A percentile compares a stretch with the other conserved stretches of the same genome.
phyloP scores from a whole-genome alignment of 2,329 filamentous ascomycete species.

The Curvularia sp. region DNA sequence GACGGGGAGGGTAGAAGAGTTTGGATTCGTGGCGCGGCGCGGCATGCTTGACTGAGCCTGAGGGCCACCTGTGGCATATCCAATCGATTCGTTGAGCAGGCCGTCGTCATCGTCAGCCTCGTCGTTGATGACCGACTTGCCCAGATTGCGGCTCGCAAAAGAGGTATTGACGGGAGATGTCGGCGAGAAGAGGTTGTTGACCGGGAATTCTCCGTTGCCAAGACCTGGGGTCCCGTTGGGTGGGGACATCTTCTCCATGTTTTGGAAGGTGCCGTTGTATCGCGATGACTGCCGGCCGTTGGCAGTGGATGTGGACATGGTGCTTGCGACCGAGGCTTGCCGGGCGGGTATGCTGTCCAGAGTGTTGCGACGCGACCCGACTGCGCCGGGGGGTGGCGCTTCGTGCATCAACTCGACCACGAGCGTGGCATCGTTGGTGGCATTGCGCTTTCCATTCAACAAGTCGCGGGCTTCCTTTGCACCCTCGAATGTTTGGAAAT shows the following conservation, averaged over 20 bases:
- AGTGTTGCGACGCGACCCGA: constrained; percentile 62
- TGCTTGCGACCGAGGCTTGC: constrained; percentile 56
- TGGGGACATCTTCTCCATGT: constrained; percentile 68
- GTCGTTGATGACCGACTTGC: constrained; percentile 76
- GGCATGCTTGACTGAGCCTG: constrained; percentile 58
- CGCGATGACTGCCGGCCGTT: constrained; percentile 62
- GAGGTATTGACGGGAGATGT: constrained; percentile 77
- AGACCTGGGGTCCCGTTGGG: constrained; percentile 62
- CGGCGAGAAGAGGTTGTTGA: constrained; percentile 72
- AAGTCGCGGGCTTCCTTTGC: constrained; percentile 67
- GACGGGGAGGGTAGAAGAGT: constrained; percentile 74
- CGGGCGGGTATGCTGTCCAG: constrained; percentile 58
- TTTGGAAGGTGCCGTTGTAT: constrained; percentile 69
- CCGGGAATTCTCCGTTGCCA: constrained; percentile 66
- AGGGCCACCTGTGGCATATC: constrained; percentile 74
- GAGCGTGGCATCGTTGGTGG: constrained; percentile 66
- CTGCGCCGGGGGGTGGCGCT: constrained; percentile 41
- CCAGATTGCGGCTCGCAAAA: constrained; percentile 65
- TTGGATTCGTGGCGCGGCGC: constrained; percentile 75
- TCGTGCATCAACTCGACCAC: constrained; percentile 63
- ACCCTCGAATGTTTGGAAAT: constrained; percentile 63
- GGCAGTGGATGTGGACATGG: constrained; percentile 49
- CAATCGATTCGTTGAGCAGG: constrained; percentile 74
- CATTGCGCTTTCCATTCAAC: constrained; percentile 68
- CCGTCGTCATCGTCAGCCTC: constrained; percentile 74